A percentile compares a stretch with the other conserved stretches of the same genome.
Evolutionary conservation across 1,139 yeast species (phyloP).

Genomic region (Lodderomyces beijingensis): DNA sequence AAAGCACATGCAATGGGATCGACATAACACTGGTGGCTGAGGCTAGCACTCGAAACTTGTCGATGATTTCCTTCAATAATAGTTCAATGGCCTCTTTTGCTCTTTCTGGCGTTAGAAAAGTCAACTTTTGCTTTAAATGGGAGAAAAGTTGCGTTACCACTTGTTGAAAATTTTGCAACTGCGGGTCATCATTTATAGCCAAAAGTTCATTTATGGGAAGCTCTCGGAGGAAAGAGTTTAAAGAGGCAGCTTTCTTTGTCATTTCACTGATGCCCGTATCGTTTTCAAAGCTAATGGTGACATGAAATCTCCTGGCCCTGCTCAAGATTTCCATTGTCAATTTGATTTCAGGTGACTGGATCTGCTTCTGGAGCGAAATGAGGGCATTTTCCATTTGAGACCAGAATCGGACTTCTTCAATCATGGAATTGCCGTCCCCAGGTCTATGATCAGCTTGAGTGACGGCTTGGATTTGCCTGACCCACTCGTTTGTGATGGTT

Average conservation of each 20-base stretch:
- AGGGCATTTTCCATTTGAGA: slow-evolving; percentile 64
- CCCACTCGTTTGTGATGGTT: slow-evolving; percentile 68
- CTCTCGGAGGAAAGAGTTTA: slow-evolving; percentile 63
- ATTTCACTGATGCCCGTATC: slow-evolving; percentile 70
- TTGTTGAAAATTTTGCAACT: slow-evolving; percentile 36
- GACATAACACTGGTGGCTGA: slow-evolving; percentile 23
- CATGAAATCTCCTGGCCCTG: slow-evolving; percentile 74
- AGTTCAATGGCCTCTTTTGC: slow-evolving; percentile 64
- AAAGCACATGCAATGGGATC: slow-evolving; percentile 21
- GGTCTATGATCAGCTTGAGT: slow-evolving; percentile 53
- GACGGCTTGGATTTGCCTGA: slow-evolving; percentile 55
- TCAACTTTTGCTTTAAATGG: slow-evolving; percentile 54
- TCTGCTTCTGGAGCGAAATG: slow-evolving; percentile 52
- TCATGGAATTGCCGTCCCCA: slow-evolving; percentile 50
- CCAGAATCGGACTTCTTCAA: slow-evolving; percentile 82
- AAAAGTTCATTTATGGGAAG: slow-evolving; percentile 63
- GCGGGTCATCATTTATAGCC: slow-evolving; percentile 36
- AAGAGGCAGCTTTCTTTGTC: slow-evolving; percentile 45
- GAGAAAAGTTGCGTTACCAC: slow-evolving; percentile 49
- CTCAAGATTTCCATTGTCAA: slow-evolving; percentile 61
- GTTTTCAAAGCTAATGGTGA: slow-evolving; percentile 66
- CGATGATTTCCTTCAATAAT: slow-evolving; percentile 34
- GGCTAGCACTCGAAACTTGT: slow-evolving; percentile 20
- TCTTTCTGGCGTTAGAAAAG: slow-evolving; percentile 62
- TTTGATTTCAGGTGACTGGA: slow-evolving; percentile 49